Base-by-base conservation (phyloP, 768 basidiomycete species). In the Collybiopsis confluens region DNA sequence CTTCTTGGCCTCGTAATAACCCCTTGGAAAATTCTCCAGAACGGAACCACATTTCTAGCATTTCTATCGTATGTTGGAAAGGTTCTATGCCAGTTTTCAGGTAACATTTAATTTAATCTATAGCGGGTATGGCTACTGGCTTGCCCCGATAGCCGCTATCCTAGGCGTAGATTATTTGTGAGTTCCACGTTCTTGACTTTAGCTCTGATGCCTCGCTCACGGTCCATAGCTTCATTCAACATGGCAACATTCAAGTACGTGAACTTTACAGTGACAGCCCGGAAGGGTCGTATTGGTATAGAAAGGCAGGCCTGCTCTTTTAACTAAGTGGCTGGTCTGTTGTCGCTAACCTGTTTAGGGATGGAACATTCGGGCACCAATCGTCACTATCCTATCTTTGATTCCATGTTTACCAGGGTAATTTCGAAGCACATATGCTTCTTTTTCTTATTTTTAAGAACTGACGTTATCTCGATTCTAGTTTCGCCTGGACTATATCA, bases 1-100 rank as follows among this genome's bases (percentile, higher is more conserved):
- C 27, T 61, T 4, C 58, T 61, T 23, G 59, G 58, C 16, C 33
- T 59, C 16, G 59, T 58, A 10, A 59, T 61, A 18, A 42, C 26
- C 3, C 59, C 59, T 23, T 61, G 59, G 59, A 57, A 59, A 40
- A 59, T 61, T 16, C 42, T 56, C 11, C 38, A 20, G 26, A 50
- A 56, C 21, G 55, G 55, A 6, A 13, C 49, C 11, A 56, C 55
- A 15, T 57, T 57, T 27, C 37, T 57, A 24, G 45, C 56, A 30
- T 57, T 57, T 27, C 28, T 57, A 21, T 42, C 55, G 55, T 52
- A 38, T 27, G 55, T 52, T n/a, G n/a, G n/a, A n/a, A n/a, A n/a
- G n/a, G n/a, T n/a, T n/a, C n/a, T n/a, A n/a, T n/a, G n/a, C n/a
- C n/a, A n/a, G n/a, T n/a, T n/a, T n/a, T n/a, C n/a, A n/a, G n/a